phyloP scores from a whole-genome alignment of 2,329 filamentous ascomycete genomes.

The Trichoderma sp. region DNA sequence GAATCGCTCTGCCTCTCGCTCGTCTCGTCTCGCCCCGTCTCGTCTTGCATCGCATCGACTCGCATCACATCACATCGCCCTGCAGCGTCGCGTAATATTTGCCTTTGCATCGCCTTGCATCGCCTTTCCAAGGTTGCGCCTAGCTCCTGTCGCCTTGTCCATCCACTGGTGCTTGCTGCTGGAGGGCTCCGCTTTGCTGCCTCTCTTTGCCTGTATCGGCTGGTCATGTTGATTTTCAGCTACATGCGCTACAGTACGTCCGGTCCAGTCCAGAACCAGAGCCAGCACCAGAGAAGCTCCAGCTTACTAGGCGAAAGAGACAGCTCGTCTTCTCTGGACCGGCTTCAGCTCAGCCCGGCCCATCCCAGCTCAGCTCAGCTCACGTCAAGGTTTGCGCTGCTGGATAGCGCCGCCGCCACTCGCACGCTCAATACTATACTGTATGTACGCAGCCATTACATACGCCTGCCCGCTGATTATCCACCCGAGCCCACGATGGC shows the following conservation, averaged over 20 bases:
- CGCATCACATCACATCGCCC: slow-evolving; percentile 4
- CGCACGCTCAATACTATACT: neutral
- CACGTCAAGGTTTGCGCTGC: slow-evolving; percentile 1
- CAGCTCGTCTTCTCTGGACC: neutral
- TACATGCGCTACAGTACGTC: neutral
- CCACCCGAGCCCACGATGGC: slow-evolving; percentile 22
- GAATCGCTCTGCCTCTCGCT: slow-evolving; percentile 3
- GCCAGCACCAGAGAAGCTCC: neutral
- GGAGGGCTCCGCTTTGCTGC: slow-evolving; percentile 17
- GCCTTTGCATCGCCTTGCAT: slow-evolving; percentile 14
- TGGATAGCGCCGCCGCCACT: neutral
- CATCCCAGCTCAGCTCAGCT: neutral
- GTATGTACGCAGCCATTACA: neutral
- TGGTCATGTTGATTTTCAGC: slow-evolving; percentile 11
- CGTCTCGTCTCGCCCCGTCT: slow-evolving; percentile 9
- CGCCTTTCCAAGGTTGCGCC: slow-evolving; percentile 4
- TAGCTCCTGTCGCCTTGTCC: neutral
- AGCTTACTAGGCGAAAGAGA: neutral
- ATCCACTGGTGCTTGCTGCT: slow-evolving; percentile 1
- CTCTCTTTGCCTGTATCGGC: slow-evolving; percentile 23
- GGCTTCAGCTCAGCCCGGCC: neutral
- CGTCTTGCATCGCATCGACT: neutral
- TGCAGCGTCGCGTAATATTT: slow-evolving; percentile 2
- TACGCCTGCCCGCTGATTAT: neutral
- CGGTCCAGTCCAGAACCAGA: neutral